Evolutionary conservation across 805 yeast genomes (phyloP), one percentile per base, ranked within the genome.

Genomic region (Priceomyces medius): DNA sequence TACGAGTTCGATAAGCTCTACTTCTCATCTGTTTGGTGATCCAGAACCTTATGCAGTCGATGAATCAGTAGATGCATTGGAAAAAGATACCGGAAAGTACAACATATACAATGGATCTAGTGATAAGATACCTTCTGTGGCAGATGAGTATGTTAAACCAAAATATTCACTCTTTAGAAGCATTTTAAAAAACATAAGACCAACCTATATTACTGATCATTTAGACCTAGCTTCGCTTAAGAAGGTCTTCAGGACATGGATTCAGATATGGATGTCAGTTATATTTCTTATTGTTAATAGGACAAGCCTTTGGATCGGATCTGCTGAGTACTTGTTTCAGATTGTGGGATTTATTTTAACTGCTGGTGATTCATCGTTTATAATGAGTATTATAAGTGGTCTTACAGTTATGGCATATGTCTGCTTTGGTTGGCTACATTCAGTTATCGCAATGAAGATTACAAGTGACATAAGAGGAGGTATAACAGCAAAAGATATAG

Each of bases 251-350:
- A 48, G 61, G 16, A 57, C 65, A 2, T 64, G 61, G 56, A 31
- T 55, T 12, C 63, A 58, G 37, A 46, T 58, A 2, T 63, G 66
- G 64, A 37, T 41, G 14, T 49, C 58, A 3, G 55, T 59, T 4
- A 43, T 65, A 7, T 31, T 64, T 13, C 41, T 51, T 7, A 48
- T 61, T 3, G 51, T 59, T 3, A 65, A 61, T 2, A 32, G 42
- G 2, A 47, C 59, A 1, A 49, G 54, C 33, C 34, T 31, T 17
- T 65, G 68, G 68, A 13, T 63, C 0, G 68, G 68, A 4, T 39
- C 37, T 16, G 66, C 63, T 3, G 47, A 61, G 2, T 64, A 54
- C 42, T 46, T 64, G 31, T 38, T 59, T 24, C 63, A 54, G 31
- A 52, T 63, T 10, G 45, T 63, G 18, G 63, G 59, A 2, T 59